Percentiles rank a stretch among this genome's conserved stretches.
phyloP scores from a whole-genome alignment of 177 flowering plant genomes.

The Vitis hybrid region DNA sequence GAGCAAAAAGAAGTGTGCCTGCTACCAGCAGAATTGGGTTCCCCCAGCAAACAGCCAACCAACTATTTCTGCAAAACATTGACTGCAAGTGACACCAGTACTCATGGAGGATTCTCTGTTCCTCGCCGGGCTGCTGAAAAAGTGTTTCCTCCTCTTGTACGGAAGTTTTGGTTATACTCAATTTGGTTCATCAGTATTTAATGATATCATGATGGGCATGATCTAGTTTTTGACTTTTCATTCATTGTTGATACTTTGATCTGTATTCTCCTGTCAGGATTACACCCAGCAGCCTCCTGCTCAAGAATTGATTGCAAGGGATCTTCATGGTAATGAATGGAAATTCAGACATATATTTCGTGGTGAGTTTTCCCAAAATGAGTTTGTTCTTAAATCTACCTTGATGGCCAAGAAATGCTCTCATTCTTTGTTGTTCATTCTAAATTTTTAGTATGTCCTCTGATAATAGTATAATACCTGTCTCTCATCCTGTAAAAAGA shows the following conservation, averaged over 20 bases:
- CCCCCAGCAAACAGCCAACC: slow-evolving; percentile 39
- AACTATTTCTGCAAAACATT: slow-evolving; percentile 42
- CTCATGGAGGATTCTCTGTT: slow-evolving; percentile 48
- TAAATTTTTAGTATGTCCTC: no score
- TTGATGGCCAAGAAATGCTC: no score
- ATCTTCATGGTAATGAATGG: slow-evolving; percentile 45
- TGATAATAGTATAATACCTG: no score
- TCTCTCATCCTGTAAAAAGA: no score
- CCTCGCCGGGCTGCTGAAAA: slow-evolving; percentile 49
- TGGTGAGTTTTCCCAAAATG: slow-evolving; percentile 14
- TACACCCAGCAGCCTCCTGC: slow-evolving; percentile 41
- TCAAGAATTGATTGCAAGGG: slow-evolving; percentile 41
- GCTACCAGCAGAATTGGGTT: slow-evolving; percentile 35
- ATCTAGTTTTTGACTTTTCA: background rate
- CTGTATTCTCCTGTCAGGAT: slow-evolving; percentile 21
- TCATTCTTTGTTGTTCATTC: no score
- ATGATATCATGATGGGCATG: no score
- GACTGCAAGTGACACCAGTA: slow-evolving; percentile 42
- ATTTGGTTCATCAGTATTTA: no score
- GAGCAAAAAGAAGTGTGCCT: slow-evolving; percentile 41
- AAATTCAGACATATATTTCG: slow-evolving; percentile 43
- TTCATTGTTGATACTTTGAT: background rate
- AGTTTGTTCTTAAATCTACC: background rate
- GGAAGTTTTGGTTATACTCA: background rate
- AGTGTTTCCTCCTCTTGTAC: slow-evolving; percentile 46